These are phyloP conservation scores for Lactarius evosmus DNA, from an alignment of 768 basidiomycete genomes.

Conservation along the genomic window DNA sequence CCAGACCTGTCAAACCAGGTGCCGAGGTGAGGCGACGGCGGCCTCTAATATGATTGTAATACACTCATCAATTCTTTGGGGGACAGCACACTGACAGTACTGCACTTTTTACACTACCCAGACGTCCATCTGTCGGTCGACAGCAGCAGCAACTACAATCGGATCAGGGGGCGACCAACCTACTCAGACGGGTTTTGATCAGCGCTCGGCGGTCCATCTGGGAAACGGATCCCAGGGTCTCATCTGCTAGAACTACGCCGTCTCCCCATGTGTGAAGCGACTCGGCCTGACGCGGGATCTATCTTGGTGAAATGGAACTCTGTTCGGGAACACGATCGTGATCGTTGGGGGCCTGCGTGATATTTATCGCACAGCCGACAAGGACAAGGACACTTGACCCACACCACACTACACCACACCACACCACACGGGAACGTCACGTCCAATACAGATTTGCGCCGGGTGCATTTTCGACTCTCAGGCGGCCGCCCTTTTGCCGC, in stretches of 20 bases:
- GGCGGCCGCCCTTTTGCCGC: conserved; percentile 39
- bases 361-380: not conserved
- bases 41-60: not conserved
- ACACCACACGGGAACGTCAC: no score
- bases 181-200: conserved; percentile 1
- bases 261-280: not conserved
- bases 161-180: not conserved
- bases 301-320: conserved; percentile 6
- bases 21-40: not conserved
- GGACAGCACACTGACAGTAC: not conserved
- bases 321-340: not conserved
- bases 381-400: not conserved
- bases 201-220: not conserved
- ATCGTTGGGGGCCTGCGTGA: not conserved
- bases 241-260: not conserved
- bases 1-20: conserved; percentile 13
- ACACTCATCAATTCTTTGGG: not conserved
- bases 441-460: conserved; percentile 36
- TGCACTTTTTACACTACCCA: not conserved
- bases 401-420: no score
- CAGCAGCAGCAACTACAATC: not conserved
- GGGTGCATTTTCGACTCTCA: conserved; percentile 53
- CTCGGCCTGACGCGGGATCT: conserved; percentile 9
- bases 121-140: not conserved
- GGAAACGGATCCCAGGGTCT: not conserved